A percentile compares a stretch with the other conserved stretches of the same genome.
phyloP scores from a whole-genome alignment of 1,284 basidiomycete species.

The Meripilus lineatus region DNA sequence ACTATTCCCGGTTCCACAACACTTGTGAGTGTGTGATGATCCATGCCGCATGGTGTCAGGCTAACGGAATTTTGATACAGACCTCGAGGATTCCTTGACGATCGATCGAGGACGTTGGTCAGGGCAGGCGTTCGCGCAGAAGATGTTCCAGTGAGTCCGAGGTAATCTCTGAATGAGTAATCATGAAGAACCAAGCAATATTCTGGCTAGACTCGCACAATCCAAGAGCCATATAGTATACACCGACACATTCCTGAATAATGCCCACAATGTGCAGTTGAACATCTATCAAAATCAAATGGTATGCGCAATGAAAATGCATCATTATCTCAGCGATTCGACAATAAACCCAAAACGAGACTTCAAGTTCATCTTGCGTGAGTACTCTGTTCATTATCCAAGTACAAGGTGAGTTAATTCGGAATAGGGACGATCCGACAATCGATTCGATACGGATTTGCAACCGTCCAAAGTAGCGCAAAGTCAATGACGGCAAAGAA shows the following conservation, averaged over 20 bases:
- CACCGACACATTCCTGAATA: slow-evolving; percentile 74
- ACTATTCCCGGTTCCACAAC: slow-evolving; percentile 63
- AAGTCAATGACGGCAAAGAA: slow-evolving; percentile 38
- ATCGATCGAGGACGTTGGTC: slow-evolving; percentile 55
- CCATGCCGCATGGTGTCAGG: not conserved
- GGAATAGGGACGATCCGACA: slow-evolving; percentile 51
- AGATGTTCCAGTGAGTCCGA: slow-evolving; percentile 61
- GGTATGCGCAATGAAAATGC: slow-evolving; percentile 86
- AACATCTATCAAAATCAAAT: slow-evolving; percentile 89
- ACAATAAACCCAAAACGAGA: slow-evolving; percentile 37
- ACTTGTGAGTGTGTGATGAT: slow-evolving; percentile 45
- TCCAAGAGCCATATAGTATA: slow-evolving; percentile 70
- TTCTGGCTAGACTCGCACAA: slow-evolving; percentile 51
- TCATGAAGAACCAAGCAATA: slow-evolving; percentile 9
- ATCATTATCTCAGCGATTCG: slow-evolving; percentile 72
- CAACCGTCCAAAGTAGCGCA: slow-evolving; percentile 45
- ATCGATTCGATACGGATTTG: slow-evolving; percentile 51
- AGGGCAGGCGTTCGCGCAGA: slow-evolving; percentile 54
- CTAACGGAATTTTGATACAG: slow-evolving; percentile 30
- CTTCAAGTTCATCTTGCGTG: slow-evolving; percentile 51
- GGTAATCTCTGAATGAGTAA: not conserved
- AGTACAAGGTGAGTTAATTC: not conserved
- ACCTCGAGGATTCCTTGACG: slow-evolving; percentile 58
- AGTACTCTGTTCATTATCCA: slow-evolving; percentile 18
- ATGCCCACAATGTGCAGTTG: slow-evolving; percentile 53